phyloP scores from a whole-genome alignment of 192 early-diverging fungal genomes.

The Dimargaris verticillata region DNA sequence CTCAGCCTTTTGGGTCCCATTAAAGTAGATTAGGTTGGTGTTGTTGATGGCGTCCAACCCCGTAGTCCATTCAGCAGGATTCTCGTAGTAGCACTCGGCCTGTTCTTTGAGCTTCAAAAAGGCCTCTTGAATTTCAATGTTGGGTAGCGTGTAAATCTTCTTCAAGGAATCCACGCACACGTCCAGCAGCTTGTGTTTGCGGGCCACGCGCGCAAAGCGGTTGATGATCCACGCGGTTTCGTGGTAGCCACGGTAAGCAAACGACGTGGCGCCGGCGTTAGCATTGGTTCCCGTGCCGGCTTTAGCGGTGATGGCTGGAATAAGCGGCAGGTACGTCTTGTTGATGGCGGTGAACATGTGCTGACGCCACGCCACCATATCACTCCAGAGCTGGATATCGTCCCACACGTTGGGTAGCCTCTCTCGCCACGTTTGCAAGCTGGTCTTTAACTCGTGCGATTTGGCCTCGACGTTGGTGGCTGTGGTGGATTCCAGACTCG shows the following conservation, averaged over 20 bases:
- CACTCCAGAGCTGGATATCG: slow-evolving; percentile 96
- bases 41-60: slow-evolving; percentile 98
- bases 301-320: slow-evolving; percentile 34
- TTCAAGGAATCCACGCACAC: slow-evolving; percentile 83
- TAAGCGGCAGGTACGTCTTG: slow-evolving; percentile 79
- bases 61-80: slow-evolving; percentile 67
- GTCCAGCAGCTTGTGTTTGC: slow-evolving; percentile 87
- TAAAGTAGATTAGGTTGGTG: slow-evolving; percentile 96
- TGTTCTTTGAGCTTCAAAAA: slow-evolving; percentile 94
- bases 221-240: slow-evolving; percentile 99
- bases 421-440: slow-evolving; percentile 90
- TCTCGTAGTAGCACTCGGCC: slow-evolving; percentile 93
- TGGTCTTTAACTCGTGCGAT: slow-evolving; percentile 75
- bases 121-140: slow-evolving; percentile 99
- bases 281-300: slow-evolving; percentile 25
- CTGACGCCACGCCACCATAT: slow-evolving; percentile 93
- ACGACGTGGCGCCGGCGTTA: slow-evolving; percentile 35
- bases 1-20: slow-evolving; percentile 79
- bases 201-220: slow-evolving; percentile 89
- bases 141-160: slow-evolving; percentile 97
- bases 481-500: slow-evolving; percentile 60
- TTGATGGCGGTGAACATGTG: slow-evolving; percentile 95
- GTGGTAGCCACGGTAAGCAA: slow-evolving; percentile 94
- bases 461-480: slow-evolving; percentile 70
- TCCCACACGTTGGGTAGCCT: slow-evolving; percentile 92